phyloP scores from a whole-genome alignment of 208 protist genomes.

The Trypanosoma mega region DNA sequence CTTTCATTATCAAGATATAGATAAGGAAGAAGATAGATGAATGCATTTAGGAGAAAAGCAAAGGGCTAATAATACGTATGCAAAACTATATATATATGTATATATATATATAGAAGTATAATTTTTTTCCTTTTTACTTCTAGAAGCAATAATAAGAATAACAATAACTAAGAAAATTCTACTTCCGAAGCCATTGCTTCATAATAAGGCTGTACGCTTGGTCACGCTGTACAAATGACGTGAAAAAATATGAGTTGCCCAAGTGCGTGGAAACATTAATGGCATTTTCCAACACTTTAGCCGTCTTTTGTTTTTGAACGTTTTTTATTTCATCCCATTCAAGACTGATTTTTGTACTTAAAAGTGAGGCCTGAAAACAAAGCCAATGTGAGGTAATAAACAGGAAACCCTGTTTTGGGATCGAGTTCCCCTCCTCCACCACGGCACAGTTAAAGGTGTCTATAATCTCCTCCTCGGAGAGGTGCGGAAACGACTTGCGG shows the following conservation, averaged over 20 bases:
- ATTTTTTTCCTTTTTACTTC: no score
- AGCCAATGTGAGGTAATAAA: constrained; percentile 71
- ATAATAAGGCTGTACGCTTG: constrained; percentile 69
- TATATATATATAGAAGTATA: constrained; percentile 2
- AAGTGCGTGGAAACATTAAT: constrained; percentile 70
- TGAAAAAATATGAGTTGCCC: constrained; percentile 58
- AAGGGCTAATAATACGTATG: no score
- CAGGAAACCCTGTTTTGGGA: constrained; percentile 52
- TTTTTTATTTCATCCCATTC: constrained; percentile 86
- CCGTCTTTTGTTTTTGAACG: constrained; percentile 60
- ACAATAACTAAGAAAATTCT: neutral
- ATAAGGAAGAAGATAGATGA: constrained; percentile 8
- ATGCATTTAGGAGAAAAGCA: no score
- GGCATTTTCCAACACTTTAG: constrained; percentile 68
- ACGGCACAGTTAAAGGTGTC: constrained; percentile 58
- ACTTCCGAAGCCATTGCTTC: constrained; percentile 75
- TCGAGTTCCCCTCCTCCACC: constrained; percentile 29
- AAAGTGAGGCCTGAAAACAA: constrained; percentile 56
- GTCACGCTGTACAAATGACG: constrained; percentile 67
- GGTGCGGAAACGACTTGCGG: constrained; percentile 56
- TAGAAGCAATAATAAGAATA: no score
- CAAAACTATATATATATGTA: no score
- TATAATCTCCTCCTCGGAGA: constrained; percentile 54
- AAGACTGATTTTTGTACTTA: constrained; percentile 43
- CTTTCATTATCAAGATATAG: constrained; percentile 4